phyloP scores from a whole-genome alignment of 2,329 filamentous ascomycete species.

The Talaromyces piceae region DNA sequence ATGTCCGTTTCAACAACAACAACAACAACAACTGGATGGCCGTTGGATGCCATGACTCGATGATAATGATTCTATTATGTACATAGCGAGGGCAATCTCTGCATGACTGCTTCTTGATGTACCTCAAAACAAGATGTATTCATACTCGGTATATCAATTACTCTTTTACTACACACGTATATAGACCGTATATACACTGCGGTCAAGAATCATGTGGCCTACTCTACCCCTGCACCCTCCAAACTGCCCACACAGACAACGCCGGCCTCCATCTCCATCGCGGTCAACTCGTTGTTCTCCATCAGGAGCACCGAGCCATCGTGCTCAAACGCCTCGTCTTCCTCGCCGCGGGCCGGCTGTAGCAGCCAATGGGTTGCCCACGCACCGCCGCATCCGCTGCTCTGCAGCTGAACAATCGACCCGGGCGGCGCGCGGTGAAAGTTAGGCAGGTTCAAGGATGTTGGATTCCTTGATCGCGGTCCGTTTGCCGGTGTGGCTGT shows the following conservation, averaged over 20 bases:
- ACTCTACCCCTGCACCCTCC: not conserved
- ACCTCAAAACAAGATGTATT: no score
- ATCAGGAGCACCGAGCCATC: not conserved
- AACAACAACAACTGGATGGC: not conserved
- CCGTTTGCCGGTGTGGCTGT: constrained; percentile 19
- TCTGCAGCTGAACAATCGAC: not conserved
- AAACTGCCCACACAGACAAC: constrained; percentile 5
- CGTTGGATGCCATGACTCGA: not conserved
- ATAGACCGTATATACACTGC: not conserved
- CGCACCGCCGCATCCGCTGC: not conserved
- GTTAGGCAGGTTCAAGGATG: constrained; percentile 18
- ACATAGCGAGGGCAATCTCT: not conserved
- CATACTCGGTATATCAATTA: not conserved
- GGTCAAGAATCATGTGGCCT: no score
- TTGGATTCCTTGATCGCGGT: constrained; percentile 25
- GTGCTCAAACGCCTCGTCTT: constrained; percentile 6
- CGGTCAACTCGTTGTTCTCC: constrained; percentile 6
- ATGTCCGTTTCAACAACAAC: not conserved
- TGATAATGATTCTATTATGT: not conserved
- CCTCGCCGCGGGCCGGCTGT: constrained; percentile 7
- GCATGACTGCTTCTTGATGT: no score
- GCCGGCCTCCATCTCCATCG: constrained; percentile 7
- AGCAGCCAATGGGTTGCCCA: constrained; percentile 4
- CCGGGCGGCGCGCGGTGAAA: not conserved
- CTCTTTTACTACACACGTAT: not conserved